Evolutionary conservation across 805 yeast species (phyloP).

Genomic region (Saturnispora bothae): DNA sequence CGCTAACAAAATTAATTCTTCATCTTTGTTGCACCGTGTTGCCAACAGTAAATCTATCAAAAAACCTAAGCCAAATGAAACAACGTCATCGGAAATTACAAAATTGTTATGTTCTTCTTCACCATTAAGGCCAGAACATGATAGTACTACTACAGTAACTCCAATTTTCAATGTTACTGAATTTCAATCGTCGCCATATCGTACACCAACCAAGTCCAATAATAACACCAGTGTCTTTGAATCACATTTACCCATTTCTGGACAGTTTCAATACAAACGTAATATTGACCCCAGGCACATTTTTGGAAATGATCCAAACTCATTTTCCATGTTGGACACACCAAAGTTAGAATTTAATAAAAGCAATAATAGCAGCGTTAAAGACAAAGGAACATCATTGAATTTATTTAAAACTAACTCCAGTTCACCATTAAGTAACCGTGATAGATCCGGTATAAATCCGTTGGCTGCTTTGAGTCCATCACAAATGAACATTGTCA

Average conservation of each 20-base stretch:
- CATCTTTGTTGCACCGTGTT: background rate
- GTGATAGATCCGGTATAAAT: background rate
- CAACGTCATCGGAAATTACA: too few species aligned
- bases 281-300: constrained; percentile 3
- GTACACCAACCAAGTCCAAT: constrained; percentile 1
- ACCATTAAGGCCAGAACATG: background rate
- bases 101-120: background rate
- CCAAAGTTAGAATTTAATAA: background rate
- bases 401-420: background rate
- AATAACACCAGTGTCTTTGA: too few species aligned
- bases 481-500: constrained; percentile 5
- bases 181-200: constrained; percentile 5
- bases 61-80: too few species aligned
- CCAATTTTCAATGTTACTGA: background rate
- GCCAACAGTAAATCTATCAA: constrained; percentile 1
- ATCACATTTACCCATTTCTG: too few species aligned
- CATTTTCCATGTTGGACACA: background rate
- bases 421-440: background rate
- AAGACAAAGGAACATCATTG: background rate
- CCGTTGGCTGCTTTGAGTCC: constrained; percentile 1
- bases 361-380: too few species aligned
- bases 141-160: background rate
- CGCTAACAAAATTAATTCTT: background rate
- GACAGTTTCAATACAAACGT: too few species aligned
- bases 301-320: background rate